Evolutionary conservation across 2,329 filamentous ascomycete genomes (phyloP).

Genomic region (Trichoderma sp.): DNA sequence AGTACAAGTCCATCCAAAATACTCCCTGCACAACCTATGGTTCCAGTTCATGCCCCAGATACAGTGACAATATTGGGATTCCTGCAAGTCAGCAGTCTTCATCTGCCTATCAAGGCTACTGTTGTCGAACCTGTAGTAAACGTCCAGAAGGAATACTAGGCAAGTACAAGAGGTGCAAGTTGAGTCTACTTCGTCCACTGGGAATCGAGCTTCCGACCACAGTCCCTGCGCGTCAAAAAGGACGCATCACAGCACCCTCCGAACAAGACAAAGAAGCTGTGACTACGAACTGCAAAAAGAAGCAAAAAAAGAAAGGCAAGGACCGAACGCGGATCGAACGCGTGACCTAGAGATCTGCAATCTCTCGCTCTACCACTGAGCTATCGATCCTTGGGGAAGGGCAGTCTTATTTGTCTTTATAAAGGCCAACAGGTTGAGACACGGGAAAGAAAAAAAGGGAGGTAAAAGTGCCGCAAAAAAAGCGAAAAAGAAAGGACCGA

Average conservation of each 20-base stretch:
- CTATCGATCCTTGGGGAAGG: slow-evolving; percentile 15
- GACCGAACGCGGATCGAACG: slow-evolving; percentile 21
- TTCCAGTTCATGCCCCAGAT: too few relatives aligned
- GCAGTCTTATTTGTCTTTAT: neutral
- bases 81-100: too few relatives aligned
- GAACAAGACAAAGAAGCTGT: too few relatives aligned
- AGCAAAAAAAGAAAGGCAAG: neutral
- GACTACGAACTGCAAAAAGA: neutral
- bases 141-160: too few relatives aligned
- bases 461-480: neutral
- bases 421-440: neutral
- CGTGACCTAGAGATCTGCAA: slow-evolving; percentile 24
- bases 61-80: too few relatives aligned
- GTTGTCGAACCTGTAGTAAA: too few relatives aligned
- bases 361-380: slow-evolving; percentile 25
- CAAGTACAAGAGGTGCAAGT: too few relatives aligned
- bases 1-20: too few relatives aligned
- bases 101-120: too few relatives aligned
- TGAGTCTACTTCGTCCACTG: too few relatives aligned
- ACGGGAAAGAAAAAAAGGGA: neutral
- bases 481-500: slow-evolving; percentile 5
- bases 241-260: neutral
- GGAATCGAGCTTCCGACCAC: too few relatives aligned
- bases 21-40: too few relatives aligned
- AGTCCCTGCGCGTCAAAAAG: neutral